These are phyloP conservation scores for Harrya chromipes DNA, from an alignment of 768 basidiomycete genomes.

Conservation along the genomic window DNA sequence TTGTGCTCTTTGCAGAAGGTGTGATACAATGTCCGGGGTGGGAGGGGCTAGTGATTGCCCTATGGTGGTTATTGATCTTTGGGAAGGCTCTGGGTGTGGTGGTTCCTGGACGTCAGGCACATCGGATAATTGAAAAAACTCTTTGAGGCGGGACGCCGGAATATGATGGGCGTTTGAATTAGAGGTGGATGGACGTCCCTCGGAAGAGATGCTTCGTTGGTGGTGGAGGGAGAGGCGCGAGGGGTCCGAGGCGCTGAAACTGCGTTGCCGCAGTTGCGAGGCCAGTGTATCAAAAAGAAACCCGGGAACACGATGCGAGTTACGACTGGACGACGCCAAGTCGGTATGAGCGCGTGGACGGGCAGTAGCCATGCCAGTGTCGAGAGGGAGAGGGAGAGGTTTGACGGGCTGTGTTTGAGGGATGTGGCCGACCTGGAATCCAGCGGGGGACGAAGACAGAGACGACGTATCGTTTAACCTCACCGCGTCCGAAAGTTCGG, in stretches of 20 bases:
- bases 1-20: slow-evolving; percentile 55
- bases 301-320: slow-evolving; percentile 9
- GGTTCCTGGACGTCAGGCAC: slow-evolving; percentile 5
- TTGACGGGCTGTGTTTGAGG: neutral
- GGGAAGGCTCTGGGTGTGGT: neutral
- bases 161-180: neutral
- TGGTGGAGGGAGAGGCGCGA: neutral
- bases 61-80: slow-evolving; percentile 20
- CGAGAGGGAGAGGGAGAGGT: slow-evolving; percentile 4
- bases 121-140: slow-evolving; percentile 1
- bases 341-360: slow-evolving; percentile 31
- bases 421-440: neutral
- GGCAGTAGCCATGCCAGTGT: neutral
- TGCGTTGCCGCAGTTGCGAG: slow-evolving; percentile 21
- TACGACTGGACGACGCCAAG: slow-evolving; percentile 1
- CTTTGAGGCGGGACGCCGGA: slow-evolving; percentile 6
- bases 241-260: slow-evolving; percentile 8
- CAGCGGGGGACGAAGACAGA: neutral
- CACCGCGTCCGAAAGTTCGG: neutral
- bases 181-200: neutral
- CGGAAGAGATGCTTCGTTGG: slow-evolving; percentile 5
- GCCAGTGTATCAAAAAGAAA: slow-evolving; percentile 6
- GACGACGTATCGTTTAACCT: neutral
- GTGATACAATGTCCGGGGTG: slow-evolving; percentile 53
- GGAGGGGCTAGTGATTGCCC: slow-evolving; percentile 52